Evolutionary conservation across 805 yeast genomes (phyloP).

Genomic region (Saccharomyces paradoxus): DNA sequence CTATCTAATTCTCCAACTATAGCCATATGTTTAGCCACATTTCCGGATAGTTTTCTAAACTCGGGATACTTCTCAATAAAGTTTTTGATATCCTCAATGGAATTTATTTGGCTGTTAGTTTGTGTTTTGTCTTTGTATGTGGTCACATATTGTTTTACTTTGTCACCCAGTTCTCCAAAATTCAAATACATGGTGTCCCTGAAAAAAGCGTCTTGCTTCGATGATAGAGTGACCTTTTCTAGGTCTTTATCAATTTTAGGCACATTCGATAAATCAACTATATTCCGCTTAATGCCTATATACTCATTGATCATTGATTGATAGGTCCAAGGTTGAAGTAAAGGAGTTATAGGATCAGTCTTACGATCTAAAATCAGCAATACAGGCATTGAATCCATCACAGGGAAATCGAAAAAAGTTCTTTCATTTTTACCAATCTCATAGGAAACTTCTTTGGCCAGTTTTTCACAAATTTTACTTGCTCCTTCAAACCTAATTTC

Average conservation of each 20-base stretch:
- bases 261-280: slow-evolving; percentile 56
- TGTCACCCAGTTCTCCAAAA: slow-evolving; percentile 90
- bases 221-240: slow-evolving; percentile 54
- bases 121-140: slow-evolving; percentile 76
- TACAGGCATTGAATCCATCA: slow-evolving; percentile 60
- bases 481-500: slow-evolving; percentile 68
- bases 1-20: slow-evolving; percentile 80
- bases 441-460: slow-evolving; percentile 59
- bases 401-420: slow-evolving; percentile 57
- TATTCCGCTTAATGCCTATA: slow-evolving; percentile 71
- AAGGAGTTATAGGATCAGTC: slow-evolving; percentile 89
- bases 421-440: slow-evolving; percentile 49
- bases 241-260: slow-evolving; percentile 53
- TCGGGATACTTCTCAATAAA: slow-evolving; percentile 92
- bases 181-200: slow-evolving; percentile 76
- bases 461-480: slow-evolving; percentile 53
- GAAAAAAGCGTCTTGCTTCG: slow-evolving; percentile 69
- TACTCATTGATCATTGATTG: slow-evolving; percentile 96
- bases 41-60: slow-evolving; percentile 76
- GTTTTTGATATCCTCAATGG: slow-evolving; percentile 82
- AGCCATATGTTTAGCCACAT: slow-evolving; percentile 87
- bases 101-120: slow-evolving; percentile 54
- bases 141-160: slow-evolving; percentile 74
- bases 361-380: slow-evolving; percentile 73
- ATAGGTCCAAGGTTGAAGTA: slow-evolving; percentile 93